Evolutionary conservation across 371 early-diverging fungal species (phyloP).

Genomic region (Rhizomucor miehei): DNA sequence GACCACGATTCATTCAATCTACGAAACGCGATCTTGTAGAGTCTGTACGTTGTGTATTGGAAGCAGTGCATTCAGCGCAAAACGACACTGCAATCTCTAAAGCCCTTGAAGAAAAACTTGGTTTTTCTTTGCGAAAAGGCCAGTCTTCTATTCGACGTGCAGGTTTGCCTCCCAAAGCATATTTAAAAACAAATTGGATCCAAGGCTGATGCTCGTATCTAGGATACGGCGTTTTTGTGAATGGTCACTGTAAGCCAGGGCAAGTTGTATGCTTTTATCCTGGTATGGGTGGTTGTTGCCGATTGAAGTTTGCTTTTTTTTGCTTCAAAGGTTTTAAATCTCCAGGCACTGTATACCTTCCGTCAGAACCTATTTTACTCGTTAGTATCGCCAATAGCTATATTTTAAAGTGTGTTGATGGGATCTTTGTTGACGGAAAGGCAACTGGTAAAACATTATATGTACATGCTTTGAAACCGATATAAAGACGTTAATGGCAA

Average conservation of each 20-base stretch:
- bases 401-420: slow-evolving; percentile 55
- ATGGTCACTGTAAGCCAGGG: slow-evolving; percentile 16
- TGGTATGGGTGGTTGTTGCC: slow-evolving; percentile 5
- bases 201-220: no score
- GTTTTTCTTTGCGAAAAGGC: neutral
- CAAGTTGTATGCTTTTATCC: slow-evolving; percentile 34
- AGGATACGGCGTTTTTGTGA: slow-evolving; percentile 24
- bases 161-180: neutral
- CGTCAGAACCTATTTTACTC: slow-evolving; percentile 52
- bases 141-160: neutral
- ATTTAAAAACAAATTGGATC: neutral
- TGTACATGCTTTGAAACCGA: no score
- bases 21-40: no score
- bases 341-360: slow-evolving; percentile 51
- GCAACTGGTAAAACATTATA: slow-evolving; percentile 20
- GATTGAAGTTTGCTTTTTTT: neutral
- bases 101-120: neutral
- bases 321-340: no score
- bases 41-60: no score
- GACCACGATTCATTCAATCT: no score
- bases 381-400: slow-evolving; percentile 52
- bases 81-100: no score
- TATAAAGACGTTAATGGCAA: neutral
- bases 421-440: slow-evolving; percentile 57
- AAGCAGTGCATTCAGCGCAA: no score